These are phyloP conservation scores for Skeletonema menzelii DNA, from an alignment of 108 stramenopile genomes.

Conservation along the genomic window DNA sequence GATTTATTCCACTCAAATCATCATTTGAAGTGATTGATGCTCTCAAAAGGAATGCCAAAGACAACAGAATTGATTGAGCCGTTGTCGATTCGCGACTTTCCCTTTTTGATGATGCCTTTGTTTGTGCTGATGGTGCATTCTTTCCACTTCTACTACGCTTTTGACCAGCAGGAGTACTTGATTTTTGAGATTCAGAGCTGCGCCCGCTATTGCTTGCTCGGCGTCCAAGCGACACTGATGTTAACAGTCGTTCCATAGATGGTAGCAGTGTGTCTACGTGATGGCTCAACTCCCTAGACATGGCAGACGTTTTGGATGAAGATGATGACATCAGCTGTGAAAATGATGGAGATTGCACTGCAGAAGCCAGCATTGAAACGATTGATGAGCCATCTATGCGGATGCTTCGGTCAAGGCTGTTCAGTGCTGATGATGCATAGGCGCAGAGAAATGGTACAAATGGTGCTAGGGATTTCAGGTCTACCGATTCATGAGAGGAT, in stretches of 20 bases:
- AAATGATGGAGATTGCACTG: constrained; percentile 39
- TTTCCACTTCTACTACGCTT: constrained; percentile 36
- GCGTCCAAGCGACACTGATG: constrained; percentile 31
- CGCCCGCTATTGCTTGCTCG: constrained; percentile 15
- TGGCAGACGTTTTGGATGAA: constrained; percentile 2
- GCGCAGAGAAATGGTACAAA: constrained; percentile 67
- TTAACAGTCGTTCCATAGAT: constrained; percentile 30
- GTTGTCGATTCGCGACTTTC: constrained; percentile 12
- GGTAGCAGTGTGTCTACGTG: constrained; percentile 36
- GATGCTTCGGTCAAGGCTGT: constrained; percentile 69
- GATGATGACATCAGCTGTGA: constrained; percentile 10
- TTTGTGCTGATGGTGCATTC: neutral
- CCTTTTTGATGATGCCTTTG: neutral
- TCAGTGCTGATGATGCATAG: constrained; percentile 70
- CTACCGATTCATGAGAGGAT: neutral
- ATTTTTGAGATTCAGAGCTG: constrained; percentile 5
- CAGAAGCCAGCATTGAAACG: constrained; percentile 50
- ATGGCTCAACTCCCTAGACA: constrained; percentile 31
- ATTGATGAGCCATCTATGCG: constrained; percentile 61
- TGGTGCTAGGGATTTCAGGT: constrained; percentile 47
- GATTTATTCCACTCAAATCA: neutral
- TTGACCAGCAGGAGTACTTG: constrained; percentile 19
- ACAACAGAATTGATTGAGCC: constrained; percentile 38
- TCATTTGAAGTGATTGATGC: constrained; percentile 20
- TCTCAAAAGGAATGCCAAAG: constrained; percentile 30